These are phyloP conservation scores for Pestalotiopsis sp. DNA, from an alignment of 2,329 filamentous ascomycete species.

Conservation along the genomic window DNA sequence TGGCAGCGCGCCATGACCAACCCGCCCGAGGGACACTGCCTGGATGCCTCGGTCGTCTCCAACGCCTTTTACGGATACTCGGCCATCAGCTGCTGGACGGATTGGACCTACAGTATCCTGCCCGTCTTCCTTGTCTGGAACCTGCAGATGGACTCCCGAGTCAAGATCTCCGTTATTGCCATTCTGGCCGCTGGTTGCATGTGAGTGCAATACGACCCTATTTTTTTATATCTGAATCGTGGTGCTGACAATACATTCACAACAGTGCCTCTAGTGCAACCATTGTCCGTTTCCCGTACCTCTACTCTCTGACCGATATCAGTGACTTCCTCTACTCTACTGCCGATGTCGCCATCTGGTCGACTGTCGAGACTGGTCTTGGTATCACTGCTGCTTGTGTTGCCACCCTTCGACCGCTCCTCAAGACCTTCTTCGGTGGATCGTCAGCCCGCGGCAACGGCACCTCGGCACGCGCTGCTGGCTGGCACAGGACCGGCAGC, in stretches of 20 bases:
- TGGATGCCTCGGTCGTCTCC: constrained; percentile 25
- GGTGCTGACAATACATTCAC: not conserved
- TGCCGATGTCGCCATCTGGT: constrained; percentile 45
- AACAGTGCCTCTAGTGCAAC: constrained; percentile 41
- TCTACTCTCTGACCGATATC: constrained; percentile 34
- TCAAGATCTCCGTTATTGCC: constrained; percentile 35
- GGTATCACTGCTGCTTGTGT: constrained; percentile 39
- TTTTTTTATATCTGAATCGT: not conserved
- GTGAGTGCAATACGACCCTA: constrained; percentile 23
- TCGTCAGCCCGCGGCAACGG: constrained; percentile 14
- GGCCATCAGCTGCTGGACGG: constrained; percentile 36
- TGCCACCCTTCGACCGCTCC: constrained; percentile 40
- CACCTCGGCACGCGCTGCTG: constrained; percentile 10
- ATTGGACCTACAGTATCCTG: constrained; percentile 40
- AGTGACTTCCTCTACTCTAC: constrained; percentile 44
- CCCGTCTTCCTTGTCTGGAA: constrained; percentile 42
- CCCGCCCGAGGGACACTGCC: constrained; percentile 30
- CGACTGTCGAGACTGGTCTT: constrained; percentile 43
- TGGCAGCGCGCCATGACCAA: constrained; percentile 33
- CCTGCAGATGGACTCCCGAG: constrained; percentile 37
- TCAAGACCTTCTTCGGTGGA: constrained; percentile 19
- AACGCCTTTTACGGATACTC: constrained; percentile 37
- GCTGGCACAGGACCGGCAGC: constrained; percentile 14
- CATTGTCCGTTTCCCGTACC: constrained; percentile 43
- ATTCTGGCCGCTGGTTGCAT: constrained; percentile 35